phyloP scores from a whole-genome alignment of 345 rosid species.

The Ceriops zippeliana region DNA sequence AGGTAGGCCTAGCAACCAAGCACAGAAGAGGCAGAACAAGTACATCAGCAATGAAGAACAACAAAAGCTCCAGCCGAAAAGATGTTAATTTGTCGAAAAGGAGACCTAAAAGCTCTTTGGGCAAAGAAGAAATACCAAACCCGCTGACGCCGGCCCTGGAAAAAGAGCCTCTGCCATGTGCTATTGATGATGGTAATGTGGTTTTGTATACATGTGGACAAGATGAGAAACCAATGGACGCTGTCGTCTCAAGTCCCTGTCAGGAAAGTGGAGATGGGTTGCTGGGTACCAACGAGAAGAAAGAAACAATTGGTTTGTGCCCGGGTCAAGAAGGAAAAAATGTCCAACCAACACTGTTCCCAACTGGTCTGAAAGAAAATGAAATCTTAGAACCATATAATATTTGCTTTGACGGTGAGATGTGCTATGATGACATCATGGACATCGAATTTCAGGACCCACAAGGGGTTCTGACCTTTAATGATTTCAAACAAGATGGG shows the following conservation, averaged over 20 bases:
- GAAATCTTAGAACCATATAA: conserved; percentile 15
- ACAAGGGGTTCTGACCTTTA: conserved; percentile 3
- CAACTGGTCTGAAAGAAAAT: conserved; percentile 13
- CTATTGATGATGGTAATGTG: neutral
- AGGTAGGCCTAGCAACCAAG: conserved; percentile 2
- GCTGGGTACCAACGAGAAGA: conserved; percentile 20
- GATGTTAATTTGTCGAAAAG: neutral
- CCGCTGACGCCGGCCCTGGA: conserved; percentile 14
- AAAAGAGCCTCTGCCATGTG: conserved; percentile 18
- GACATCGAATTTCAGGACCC: conserved; percentile 15
- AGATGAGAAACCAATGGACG: conserved; percentile 15
- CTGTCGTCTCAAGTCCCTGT: conserved; percentile 4
- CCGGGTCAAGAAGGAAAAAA: neutral
- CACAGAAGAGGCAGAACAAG: conserved; percentile 28
- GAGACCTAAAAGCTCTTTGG: neutral
- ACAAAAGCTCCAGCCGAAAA: conserved; percentile 5
- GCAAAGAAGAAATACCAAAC: neutral
- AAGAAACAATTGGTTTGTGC: neutral
- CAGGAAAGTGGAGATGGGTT: conserved; percentile 22
- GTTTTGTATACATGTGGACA: conserved; percentile 2
- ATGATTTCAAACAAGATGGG: conserved; percentile 2
- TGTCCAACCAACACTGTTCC: conserved; percentile 8
- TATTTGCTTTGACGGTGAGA: conserved; percentile 16
- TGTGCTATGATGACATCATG: conserved; percentile 17
- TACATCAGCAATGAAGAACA: conserved; percentile 25